Conservation (phyloP, 495 filamentous ascomycete species). For the Cercophora scortea region DNA sequence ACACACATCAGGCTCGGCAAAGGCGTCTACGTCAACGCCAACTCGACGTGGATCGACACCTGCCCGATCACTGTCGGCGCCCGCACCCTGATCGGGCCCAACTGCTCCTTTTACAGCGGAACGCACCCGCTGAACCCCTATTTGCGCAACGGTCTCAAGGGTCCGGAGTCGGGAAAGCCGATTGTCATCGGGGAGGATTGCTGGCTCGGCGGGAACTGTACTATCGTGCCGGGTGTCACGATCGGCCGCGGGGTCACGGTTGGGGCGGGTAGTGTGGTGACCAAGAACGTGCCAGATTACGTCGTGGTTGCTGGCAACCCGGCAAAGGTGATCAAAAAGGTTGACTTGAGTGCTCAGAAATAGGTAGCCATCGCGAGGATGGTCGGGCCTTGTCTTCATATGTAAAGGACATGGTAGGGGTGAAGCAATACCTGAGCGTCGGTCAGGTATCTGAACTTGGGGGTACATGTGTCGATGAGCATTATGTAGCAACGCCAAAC, state of each 20-base stretch:
- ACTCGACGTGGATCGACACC: slow-evolving; percentile 70
- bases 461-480: too few relatives aligned
- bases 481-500: too few relatives aligned
- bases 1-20: slow-evolving; percentile 39
- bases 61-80: slow-evolving; percentile 69
- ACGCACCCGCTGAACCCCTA: slow-evolving; percentile 71
- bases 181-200: slow-evolving; percentile 81
- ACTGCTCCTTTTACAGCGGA: slow-evolving; percentile 64
- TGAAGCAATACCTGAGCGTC: too few relatives aligned
- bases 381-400: too few relatives aligned
- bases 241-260: slow-evolving; percentile 67
- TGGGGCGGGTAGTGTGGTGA: slow-evolving; percentile 86
- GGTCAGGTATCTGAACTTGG: too few relatives aligned
- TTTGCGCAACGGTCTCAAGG: slow-evolving; percentile 62
- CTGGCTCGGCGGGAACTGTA: slow-evolving; percentile 78
- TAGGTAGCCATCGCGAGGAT: too few relatives aligned
- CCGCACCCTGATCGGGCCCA: slow-evolving; percentile 72
- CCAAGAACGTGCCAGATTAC: slow-evolving; percentile 64
- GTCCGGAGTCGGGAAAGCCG: slow-evolving; percentile 67
- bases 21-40: slow-evolving; percentile 70
- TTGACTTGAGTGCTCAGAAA: slow-evolving; percentile 22
- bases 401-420: too few relatives aligned
- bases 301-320: slow-evolving; percentile 62
- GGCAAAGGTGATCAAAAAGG: slow-evolving; percentile 50
- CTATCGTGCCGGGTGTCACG: slow-evolving; percentile 68